Evolutionary conservation across 164 flowering plant species (phyloP).

Genomic region (Hamamelis virginiana): DNA sequence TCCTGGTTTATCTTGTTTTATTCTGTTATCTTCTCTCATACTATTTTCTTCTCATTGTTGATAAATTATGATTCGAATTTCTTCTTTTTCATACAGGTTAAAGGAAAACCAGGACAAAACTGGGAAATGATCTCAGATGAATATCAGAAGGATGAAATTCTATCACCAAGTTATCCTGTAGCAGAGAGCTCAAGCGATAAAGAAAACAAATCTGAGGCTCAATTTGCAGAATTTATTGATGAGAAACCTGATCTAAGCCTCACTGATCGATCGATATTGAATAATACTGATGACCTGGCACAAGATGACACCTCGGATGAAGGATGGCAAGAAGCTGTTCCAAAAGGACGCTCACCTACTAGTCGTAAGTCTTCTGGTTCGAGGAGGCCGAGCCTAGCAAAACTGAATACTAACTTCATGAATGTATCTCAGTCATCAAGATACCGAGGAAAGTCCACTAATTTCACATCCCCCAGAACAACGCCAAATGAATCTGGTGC

Average conservation of each 20-base stretch:
- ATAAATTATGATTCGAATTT: conserved; percentile 5
- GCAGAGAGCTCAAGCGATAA: conserved; percentile 55
- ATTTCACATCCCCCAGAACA: conserved; percentile 50
- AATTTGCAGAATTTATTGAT: conserved; percentile 27
- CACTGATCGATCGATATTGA: conserved; percentile 24
- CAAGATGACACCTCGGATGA: conserved; percentile 58
- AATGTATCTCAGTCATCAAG: conserved; percentile 48
- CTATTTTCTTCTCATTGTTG: not conserved
- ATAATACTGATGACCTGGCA: conserved; percentile 29
- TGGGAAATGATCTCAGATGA: conserved; percentile 49
- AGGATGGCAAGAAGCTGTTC: conserved; percentile 92
- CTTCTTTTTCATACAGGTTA: conserved; percentile 37
- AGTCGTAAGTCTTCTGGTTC: conserved; percentile 55
- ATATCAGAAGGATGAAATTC: conserved; percentile 44
- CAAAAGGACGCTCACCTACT: conserved; percentile 59
- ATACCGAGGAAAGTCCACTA: conserved; percentile 44
- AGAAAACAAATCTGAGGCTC: conserved; percentile 59
- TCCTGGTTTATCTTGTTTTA: not conserved
- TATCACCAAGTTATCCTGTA: conserved; percentile 31
- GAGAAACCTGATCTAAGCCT: conserved; percentile 32
- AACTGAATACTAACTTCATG: conserved; percentile 62
- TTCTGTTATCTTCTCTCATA: not conserved
- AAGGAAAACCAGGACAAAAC: conserved; percentile 58
- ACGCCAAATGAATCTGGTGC: conserved; percentile 42
- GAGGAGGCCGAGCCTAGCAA: conserved; percentile 71